Evolutionary conservation across 805 yeast species (phyloP).

Genomic region (Hanseniaspora taiwanica): DNA sequence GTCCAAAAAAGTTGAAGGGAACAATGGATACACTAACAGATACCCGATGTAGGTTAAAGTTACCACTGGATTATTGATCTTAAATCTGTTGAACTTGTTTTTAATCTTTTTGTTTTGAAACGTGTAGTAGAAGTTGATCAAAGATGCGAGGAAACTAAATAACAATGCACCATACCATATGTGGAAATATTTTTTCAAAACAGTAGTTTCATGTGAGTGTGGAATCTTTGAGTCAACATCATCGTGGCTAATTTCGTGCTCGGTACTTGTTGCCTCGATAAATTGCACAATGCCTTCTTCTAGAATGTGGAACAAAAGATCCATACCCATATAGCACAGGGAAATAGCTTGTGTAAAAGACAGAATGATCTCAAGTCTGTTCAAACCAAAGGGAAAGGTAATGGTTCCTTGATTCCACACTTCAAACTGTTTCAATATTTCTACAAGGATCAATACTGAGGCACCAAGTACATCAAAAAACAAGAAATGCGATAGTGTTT

Average conservation of each 20-base stretch:
- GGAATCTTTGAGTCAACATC: constrained; percentile 21
- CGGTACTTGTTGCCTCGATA: constrained; percentile 15
- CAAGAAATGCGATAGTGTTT: constrained; percentile 74
- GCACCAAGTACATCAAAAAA: constrained; percentile 81
- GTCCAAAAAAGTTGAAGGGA: constrained; percentile 17
- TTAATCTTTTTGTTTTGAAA: constrained; percentile 14
- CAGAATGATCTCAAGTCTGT: constrained; percentile 76
- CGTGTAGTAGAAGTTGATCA: constrained; percentile 14
- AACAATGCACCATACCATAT: constrained; percentile 18
- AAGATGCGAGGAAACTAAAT: constrained; percentile 13
- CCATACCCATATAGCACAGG: constrained; percentile 81
- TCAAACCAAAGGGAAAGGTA: constrained; percentile 83
- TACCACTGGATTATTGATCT: constrained; percentile 22
- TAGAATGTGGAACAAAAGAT: constrained; percentile 70
- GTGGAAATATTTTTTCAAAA: constrained; percentile 7
- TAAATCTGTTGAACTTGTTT: constrained; percentile 15
- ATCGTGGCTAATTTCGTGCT: constrained; percentile 17
- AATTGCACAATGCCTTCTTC: constrained; percentile 50
- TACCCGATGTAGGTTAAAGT: constrained; percentile 20
- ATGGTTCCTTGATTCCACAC: constrained; percentile 80
- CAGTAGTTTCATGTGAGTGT: constrained; percentile 20
- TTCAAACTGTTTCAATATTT: constrained; percentile 78
- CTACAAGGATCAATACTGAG: constrained; percentile 53
- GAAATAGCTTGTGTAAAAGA: constrained; percentile 82
- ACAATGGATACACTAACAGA: constrained; percentile 15